phyloP scores from a whole-genome alignment of 2,329 filamentous ascomycete species.

The Botrytis byssoidea region DNA sequence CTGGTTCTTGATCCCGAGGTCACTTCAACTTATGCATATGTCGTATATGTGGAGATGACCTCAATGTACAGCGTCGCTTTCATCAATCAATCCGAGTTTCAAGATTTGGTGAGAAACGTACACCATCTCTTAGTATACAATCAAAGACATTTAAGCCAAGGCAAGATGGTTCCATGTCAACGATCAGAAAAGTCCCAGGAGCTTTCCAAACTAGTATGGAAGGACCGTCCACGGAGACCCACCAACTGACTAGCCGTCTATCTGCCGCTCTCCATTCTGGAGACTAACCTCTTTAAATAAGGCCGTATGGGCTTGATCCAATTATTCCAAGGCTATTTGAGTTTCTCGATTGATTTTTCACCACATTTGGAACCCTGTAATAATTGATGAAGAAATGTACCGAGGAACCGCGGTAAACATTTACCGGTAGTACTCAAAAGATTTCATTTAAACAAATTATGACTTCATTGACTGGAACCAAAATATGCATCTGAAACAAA shows the following conservation, averaged over 20 bases:
- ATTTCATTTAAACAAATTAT: neutral
- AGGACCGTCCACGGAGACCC: neutral
- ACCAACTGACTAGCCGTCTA: neutral
- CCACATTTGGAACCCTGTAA: neutral
- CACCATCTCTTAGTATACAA: neutral
- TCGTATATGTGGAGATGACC: neutral
- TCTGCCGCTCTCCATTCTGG: neutral
- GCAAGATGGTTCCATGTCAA: neutral
- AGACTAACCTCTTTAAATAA: neutral
- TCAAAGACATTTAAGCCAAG: neutral
- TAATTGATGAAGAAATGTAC: neutral
- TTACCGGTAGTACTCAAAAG: neutral
- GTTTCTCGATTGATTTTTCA: neutral
- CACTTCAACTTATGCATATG: neutral
- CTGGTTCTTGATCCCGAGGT: neutral
- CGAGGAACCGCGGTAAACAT: slow-evolving; percentile 7
- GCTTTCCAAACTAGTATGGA: neutral
- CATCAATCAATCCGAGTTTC: neutral
- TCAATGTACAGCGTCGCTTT: neutral
- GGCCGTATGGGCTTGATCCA: neutral
- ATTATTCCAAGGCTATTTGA: neutral
- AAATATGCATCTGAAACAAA: neutral
- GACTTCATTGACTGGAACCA: neutral
- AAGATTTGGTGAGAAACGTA: neutral
- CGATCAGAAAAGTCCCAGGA: neutral